Evolutionary conservation across 202 grass and related monocot genomes (phyloP).

Genomic region (Panicum hallii): DNA sequence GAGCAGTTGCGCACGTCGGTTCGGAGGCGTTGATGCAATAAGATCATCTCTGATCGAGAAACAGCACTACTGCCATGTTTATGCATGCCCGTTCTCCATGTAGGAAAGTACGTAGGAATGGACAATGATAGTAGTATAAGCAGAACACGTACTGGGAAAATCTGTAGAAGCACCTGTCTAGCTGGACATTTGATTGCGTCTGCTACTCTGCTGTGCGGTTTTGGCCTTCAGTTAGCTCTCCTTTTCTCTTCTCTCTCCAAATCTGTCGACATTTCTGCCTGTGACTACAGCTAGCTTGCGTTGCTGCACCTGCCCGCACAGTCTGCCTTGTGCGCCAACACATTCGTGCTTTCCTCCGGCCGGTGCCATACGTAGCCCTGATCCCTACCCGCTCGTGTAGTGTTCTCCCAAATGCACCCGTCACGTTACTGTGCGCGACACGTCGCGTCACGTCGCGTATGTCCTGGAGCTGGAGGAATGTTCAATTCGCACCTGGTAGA

Average conservation of each 20-base stretch:
- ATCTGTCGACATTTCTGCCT: background rate
- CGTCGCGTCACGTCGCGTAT: conserved; percentile 25
- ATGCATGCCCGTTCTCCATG: conserved; percentile 5
- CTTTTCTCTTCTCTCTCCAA: background rate
- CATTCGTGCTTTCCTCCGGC: conserved; percentile 5
- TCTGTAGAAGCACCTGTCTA: background rate
- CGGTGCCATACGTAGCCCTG: conserved; percentile 24
- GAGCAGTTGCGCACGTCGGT: conserved; percentile 38
- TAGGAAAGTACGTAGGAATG: background rate
- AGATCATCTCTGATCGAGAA: conserved; percentile 23
- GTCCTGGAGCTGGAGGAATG: conserved; percentile 34
- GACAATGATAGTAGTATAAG: background rate
- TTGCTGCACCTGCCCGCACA: background rate
- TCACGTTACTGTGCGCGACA: conserved; percentile 44
- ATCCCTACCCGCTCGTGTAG: background rate
- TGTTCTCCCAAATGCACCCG: conserved; percentile 40
- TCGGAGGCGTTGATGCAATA: conserved; percentile 12
- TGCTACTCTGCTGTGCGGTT: background rate
- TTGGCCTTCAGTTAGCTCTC: background rate
- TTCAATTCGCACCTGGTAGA: conserved; percentile 29
- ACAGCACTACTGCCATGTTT: conserved; percentile 31
- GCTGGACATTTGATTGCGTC: background rate
- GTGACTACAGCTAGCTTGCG: conserved; percentile 24
- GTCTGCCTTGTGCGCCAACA: conserved; percentile 1
- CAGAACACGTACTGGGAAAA: background rate